Evolutionary conservation across 805 yeast species (phyloP), one percentile per base, ranked within the genome.

Genomic region (Metschnikowia colocasiae): DNA sequence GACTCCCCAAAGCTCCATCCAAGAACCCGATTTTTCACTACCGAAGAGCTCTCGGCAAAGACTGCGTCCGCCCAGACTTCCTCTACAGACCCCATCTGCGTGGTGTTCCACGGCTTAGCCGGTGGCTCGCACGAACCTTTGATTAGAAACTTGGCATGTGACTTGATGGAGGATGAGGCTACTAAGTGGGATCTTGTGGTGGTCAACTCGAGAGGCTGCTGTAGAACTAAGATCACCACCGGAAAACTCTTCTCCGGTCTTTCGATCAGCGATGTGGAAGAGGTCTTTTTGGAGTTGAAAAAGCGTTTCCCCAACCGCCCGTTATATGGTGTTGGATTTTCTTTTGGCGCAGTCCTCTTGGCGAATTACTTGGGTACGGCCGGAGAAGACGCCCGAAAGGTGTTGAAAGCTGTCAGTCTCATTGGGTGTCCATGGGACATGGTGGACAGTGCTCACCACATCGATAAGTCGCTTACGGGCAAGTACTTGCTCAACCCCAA

Each of bases 111-210:
- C 60, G 96, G 96, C 0, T 75, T 87, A 32, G 83, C 87, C 1
- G 96, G 96, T 5, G 94, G 95, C 0, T 82, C 91, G n/a, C 86
- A 83, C 52, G 95, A 87, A 60, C 74, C 85, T 6, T 81, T 87
- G 59, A 80, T 87, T 35, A 74, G 94, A 20, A 75, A 86, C 46
- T 60, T 83, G 31, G 75, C 80, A 15, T 66, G 71, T 37, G 60
- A 65, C 19, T 59, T 80, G 55, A 57, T 25, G 48, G 50, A 40
- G 19, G 38, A 40, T 26, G 45, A 40, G 6, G 43, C 48, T n/a
- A 49, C 43, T 16, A 67, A 69, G 1, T 84, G 85, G 71, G 91
- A 84, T 52, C 73, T 79, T 6, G 80, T 80, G 36, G 94, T 87
- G 16, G 67, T 85, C 50, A 87, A 86, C 59, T 69, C 83, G 3